Evolutionary conservation across 169 alveolate genomes (phyloP), one percentile per base, ranked within the genome.

Genomic region (Plasmodium gonderi): DNA sequence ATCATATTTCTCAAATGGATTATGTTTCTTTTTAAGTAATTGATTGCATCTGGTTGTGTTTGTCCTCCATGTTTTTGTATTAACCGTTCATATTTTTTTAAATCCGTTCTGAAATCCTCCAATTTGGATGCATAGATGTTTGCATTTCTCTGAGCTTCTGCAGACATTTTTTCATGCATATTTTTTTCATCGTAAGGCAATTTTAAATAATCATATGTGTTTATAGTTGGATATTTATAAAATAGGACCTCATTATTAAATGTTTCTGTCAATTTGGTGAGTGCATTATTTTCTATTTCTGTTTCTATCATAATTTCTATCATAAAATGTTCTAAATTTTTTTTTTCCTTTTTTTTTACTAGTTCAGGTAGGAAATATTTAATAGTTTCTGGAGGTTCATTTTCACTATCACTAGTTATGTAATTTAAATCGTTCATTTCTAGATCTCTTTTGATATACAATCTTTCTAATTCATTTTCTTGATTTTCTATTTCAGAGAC

Each of bases 221-320:
- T 69, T 23, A 83, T 83, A 17, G 31, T 14, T 23, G 54, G 38
- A 14, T 83, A 45, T 1, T 69, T 72, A 76, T 69, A 23, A 12
- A 49, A 49, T 26, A 49, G 33, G 40, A 83, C 6, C 14, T 45
- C 20, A 1, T 49, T 40, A 45, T 72, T 69, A 33, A 83, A 31
- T 0, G 77, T 69, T 36, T 45, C 38, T 40, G 64, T 36, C n/a
- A 83, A 40, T 33, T 47, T 47, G 51, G 60, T 33, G 33, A 69
- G 77, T 3, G 82, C 75, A 23, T 72, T 20, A 49, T 83, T 83
- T 45, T 69, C 51, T n/a, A 69, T 69, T n/a, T 51, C 92, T 42
- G 67, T 17, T 11, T 83, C 75, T 8, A 26, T 33, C 38, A 20
- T 83, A n/a, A 83, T 3, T 23, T 40, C 38, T 23, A n/a, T 47